These are phyloP conservation scores for Syzygium oleosum DNA, from an alignment of 345 rosid genomes.

Conservation along the genomic window DNA sequence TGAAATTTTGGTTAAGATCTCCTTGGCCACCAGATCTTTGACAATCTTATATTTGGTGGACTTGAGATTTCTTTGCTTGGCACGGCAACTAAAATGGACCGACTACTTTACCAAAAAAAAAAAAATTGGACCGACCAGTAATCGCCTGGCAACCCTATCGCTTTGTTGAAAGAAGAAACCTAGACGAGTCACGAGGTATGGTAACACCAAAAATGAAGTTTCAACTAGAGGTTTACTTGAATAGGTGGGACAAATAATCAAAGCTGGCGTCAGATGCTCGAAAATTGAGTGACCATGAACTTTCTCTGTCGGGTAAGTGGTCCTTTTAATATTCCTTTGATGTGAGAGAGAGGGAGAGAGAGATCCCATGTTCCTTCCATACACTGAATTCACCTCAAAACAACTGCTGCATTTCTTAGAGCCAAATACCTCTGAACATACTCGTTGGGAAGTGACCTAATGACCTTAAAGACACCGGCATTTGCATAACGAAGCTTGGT, in stretches of 20 bases:
- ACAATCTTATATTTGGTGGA: not conserved
- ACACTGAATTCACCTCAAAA: slow-evolving; percentile 43
- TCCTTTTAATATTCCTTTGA: not conserved
- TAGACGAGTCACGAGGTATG: not conserved
- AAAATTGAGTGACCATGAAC: not conserved
- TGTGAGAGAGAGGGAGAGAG: not conserved
- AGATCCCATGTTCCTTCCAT: not conserved
- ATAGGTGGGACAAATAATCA: not conserved
- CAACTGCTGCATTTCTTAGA: slow-evolving; percentile 77
- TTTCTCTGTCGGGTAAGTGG: not conserved
- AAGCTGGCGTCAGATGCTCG: not conserved
- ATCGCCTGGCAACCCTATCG: not conserved
- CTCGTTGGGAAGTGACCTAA: slow-evolving; percentile 74
- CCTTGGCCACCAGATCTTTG: not conserved
- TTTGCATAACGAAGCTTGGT: slow-evolving; percentile 79
- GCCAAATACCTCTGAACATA: slow-evolving; percentile 83
- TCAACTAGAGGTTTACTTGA: not conserved
- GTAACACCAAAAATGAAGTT: not conserved
- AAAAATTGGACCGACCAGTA: not conserved
- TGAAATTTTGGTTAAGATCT: not conserved
- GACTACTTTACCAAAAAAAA: too few species aligned
- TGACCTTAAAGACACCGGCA: slow-evolving; percentile 63
- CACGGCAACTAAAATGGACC: not conserved
- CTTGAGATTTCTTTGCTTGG: not conserved
- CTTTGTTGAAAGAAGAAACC: not conserved